Base-by-base conservation (phyloP, 495 filamentous ascomycete species). In the Penicillium subrubescens region DNA sequence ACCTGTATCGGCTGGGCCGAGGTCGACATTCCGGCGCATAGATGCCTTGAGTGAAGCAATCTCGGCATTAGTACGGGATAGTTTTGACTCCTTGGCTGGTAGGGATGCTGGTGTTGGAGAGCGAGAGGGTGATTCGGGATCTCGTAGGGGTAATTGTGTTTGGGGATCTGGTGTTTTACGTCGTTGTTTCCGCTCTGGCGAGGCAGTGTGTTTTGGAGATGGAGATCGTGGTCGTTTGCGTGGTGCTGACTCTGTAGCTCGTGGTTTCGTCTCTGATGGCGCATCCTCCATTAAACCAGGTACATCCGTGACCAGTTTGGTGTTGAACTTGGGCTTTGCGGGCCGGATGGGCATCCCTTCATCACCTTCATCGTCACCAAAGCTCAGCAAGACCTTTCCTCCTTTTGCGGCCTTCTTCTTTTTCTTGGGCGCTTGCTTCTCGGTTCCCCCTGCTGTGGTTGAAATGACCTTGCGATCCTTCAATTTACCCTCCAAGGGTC, bases 321-420 rank as follows among this genome's bases (percentile, higher is more conserved):
- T 87, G 71, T 98, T 96, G 75, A 94, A 97, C 71, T 97, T 98
- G 11, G 90, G 83, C 73, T 96, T 97, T 71, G 94, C 96, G 5
- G 83, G 66, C 6, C 89, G 74, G 34, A 81, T 71, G n/a, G 85
- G 80, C 8, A 87, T 84, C 5, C 80, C 79, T 21, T 84, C 87
- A 7, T 84, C 88, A 3, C 83, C 92, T 56, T 94, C 94, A 15
- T 97, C 94, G 21, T 84, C 92, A 0, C 89, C 94, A 81, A 98
- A 98, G 69, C 94, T 97, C 59, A 98, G 72, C 48, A 99, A 72
- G 62, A 88, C 86, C 77, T 96, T 97, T 15, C 86, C 90, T 2
- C 80, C 85, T 70, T 93, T 94, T 59, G 81, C 73, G 57, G 88
- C 88, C 82, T 92, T 96, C 76, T 89, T 90, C 78, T 89, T 92